Evolutionary conservation across 257 asterid species (phyloP).

Genomic region (Solanum chilense): DNA sequence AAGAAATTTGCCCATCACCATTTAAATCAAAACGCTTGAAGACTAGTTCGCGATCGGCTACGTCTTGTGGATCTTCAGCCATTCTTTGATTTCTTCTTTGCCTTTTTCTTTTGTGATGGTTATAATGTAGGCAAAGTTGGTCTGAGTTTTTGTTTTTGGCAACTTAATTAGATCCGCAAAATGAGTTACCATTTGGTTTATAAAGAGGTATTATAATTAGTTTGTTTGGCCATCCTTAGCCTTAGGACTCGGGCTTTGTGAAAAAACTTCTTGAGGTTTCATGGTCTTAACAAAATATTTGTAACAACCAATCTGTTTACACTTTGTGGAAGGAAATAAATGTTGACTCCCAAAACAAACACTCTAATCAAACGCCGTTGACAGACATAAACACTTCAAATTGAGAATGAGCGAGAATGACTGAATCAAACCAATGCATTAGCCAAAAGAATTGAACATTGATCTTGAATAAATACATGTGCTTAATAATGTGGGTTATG

Average conservation of each 20-base stretch:
- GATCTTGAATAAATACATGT: background rate
- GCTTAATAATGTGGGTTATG: background rate
- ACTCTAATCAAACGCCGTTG: background rate
- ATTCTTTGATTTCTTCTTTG: constrained; percentile 10
- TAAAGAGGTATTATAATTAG: background rate
- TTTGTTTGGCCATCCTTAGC: background rate
- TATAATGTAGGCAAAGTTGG: background rate
- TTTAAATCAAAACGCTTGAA: constrained; percentile 75
- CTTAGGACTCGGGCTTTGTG: background rate
- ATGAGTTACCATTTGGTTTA: background rate
- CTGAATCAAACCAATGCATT: background rate
- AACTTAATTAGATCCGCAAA: background rate
- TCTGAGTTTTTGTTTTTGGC: background rate
- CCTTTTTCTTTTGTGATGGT: background rate
- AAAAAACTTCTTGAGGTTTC: background rate
- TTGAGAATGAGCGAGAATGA: background rate
- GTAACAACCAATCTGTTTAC: background rate
- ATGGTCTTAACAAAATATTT: background rate
- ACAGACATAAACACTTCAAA: background rate
- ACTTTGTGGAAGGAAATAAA: background rate
- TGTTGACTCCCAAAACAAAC: background rate
- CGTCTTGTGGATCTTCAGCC: constrained; percentile 54
- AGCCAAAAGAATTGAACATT: background rate
- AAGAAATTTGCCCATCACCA: constrained; percentile 74
- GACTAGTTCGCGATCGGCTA: constrained; percentile 53